Evolutionary conservation across 2,329 filamentous ascomycete genomes (phyloP).

Genomic region (Calonectria crousiana): DNA sequence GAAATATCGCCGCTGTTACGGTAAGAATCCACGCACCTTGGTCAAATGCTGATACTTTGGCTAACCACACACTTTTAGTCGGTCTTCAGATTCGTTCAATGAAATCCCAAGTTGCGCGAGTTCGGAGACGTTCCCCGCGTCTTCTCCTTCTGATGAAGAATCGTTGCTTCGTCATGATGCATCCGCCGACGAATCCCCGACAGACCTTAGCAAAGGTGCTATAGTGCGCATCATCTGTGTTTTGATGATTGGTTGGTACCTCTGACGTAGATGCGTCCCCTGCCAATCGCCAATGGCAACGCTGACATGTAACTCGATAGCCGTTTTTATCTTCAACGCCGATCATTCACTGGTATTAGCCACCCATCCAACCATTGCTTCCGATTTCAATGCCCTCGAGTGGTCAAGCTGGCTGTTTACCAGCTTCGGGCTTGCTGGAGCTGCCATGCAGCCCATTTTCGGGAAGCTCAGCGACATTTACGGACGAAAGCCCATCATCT

Average conservation of each 20-base stretch:
- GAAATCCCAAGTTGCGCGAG: neutral
- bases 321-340: conserved; percentile 8
- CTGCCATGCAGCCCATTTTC: neutral
- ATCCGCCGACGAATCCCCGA: neutral
- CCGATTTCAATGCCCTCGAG: conserved; percentile 11
- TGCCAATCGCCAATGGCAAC: too few species aligned
- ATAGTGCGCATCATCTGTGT: neutral
- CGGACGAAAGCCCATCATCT: neutral
- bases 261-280: neutral
- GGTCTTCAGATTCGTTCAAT: neutral
- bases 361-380: conserved; percentile 2
- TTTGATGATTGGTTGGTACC: neutral
- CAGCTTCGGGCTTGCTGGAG: conserved; percentile 7
- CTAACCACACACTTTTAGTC: neutral
- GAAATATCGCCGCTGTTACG: neutral
- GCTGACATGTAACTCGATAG: neutral
- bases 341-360: conserved; percentile 7
- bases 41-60: neutral
- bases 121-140: neutral
- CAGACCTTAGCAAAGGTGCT: neutral
- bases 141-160: neutral
- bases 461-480: conserved; percentile 11
- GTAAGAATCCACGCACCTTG: neutral
- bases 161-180: neutral
- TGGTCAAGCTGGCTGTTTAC: conserved; percentile 13